Evolutionary conservation across 805 yeast genomes (phyloP).

Genomic region (Wickerhamiella hasegawae): DNA sequence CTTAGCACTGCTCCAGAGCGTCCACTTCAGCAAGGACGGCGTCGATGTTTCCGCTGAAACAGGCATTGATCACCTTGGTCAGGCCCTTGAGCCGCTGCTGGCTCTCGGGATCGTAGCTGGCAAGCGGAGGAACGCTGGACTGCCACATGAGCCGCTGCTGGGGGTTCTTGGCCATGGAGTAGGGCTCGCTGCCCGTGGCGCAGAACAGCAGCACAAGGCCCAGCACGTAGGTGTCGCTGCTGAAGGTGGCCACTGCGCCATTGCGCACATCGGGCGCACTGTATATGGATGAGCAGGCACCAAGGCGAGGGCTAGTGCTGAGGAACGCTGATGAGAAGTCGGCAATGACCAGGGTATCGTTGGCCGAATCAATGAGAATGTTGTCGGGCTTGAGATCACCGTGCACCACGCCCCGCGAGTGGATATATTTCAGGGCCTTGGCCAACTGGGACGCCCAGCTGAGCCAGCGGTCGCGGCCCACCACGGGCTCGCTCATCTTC

Average conservation of each 20-base stretch:
- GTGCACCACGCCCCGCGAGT: slow-evolving; percentile 24
- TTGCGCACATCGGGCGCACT: slow-evolving; percentile 32
- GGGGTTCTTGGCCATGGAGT: slow-evolving; percentile 19
- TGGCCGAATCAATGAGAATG: slow-evolving; percentile 19
- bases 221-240: slow-evolving; percentile 31
- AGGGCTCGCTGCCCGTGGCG: slow-evolving; percentile 33
- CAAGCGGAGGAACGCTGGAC: slow-evolving; percentile 16
- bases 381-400: slow-evolving; percentile 35
- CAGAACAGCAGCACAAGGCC: slow-evolving; percentile 32
- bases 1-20: too few relatives aligned
- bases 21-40: too few relatives aligned
- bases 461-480: slow-evolving; percentile 15
- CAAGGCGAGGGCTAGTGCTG: slow-evolving; percentile 9
- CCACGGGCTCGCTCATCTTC: slow-evolving; percentile 9
- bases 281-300: slow-evolving; percentile 25
- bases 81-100: slow-evolving; percentile 9
- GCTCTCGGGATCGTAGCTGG: slow-evolving; percentile 13
- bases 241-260: slow-evolving; percentile 19
- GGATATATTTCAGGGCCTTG: slow-evolving; percentile 14
- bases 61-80: slow-evolving; percentile 7
- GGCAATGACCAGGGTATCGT: slow-evolving; percentile 24
- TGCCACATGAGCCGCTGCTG: slow-evolving; percentile 21
- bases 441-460: slow-evolving; percentile 17
- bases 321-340: slow-evolving; percentile 27
- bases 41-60: too few relatives aligned